phyloP scores from a whole-genome alignment of 179 eudicot species.

The Corrigiola litoralis region DNA sequence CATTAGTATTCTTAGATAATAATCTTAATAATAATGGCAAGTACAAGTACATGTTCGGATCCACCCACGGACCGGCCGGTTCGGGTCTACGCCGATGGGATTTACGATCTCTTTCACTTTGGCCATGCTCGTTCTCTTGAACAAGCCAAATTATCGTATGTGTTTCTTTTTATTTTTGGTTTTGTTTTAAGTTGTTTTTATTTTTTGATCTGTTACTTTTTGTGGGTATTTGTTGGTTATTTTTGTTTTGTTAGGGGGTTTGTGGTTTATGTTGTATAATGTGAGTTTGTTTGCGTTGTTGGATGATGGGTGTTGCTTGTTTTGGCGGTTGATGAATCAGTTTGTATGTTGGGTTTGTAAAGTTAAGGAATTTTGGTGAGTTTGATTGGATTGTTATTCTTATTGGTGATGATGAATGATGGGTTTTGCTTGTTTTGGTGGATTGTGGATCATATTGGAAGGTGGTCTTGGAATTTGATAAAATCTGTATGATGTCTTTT shows the following conservation, averaged over 20 bases:
- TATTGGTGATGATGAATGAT: background rate
- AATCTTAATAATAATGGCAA: conserved; percentile 21
- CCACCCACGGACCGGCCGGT: conserved; percentile 73
- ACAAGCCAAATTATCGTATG: conserved; percentile 82
- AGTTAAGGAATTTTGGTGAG: background rate
- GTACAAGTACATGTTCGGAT: conserved; percentile 5
- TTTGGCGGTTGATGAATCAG: background rate
- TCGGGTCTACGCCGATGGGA: conserved; percentile 94
- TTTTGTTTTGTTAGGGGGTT: background rate
- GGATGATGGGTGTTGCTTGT: background rate
- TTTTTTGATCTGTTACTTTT: background rate
- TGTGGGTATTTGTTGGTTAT: conserved; percentile 1
- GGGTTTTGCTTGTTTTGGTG: conserved; percentile 7
- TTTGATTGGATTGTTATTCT: background rate
- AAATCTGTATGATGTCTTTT: too few species aligned
- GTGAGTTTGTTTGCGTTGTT: background rate
- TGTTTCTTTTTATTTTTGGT: background rate
- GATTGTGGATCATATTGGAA: background rate
- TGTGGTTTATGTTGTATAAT: background rate
- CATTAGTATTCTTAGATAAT: too few species aligned
- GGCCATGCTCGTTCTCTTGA: conserved; percentile 97
- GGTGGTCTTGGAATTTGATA: background rate
- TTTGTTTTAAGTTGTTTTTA: background rate
- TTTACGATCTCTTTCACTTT: conserved; percentile 93
- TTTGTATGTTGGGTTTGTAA: too few species aligned